Evolutionary conservation across 768 basidiomycete genomes (phyloP).

Genomic region (Mycena venus): DNA sequence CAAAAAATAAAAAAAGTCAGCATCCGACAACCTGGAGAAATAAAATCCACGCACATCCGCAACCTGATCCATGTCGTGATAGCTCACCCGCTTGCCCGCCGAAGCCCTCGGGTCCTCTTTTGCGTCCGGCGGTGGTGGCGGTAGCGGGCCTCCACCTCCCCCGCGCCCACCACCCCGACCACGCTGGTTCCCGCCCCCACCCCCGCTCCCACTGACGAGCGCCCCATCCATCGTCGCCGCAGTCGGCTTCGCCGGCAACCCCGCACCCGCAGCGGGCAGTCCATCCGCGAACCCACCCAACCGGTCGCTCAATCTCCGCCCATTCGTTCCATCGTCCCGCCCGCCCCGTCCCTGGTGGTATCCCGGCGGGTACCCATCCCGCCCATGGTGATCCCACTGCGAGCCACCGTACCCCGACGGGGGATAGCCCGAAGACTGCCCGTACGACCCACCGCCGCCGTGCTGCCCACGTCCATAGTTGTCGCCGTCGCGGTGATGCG

Average conservation of each 20-base stretch:
- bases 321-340: slow-evolving; percentile 70
- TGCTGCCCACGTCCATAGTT: slow-evolving; percentile 53
- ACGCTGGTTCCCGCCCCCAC: slow-evolving; percentile 47
- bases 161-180: slow-evolving; percentile 41
- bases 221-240: slow-evolving; percentile 64
- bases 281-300: slow-evolving; percentile 81
- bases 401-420: slow-evolving; percentile 40
- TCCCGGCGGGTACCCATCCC: slow-evolving; percentile 50
- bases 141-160: slow-evolving; percentile 65
- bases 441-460: slow-evolving; percentile 35
- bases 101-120: slow-evolving; percentile 95
- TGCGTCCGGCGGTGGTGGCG: slow-evolving; percentile 88
- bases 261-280: slow-evolving; percentile 70
- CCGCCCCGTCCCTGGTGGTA: slow-evolving; percentile 50
- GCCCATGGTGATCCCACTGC: slow-evolving; percentile 57
- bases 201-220: slow-evolving; percentile 62
- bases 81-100: slow-evolving; percentile 90
- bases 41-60: slow-evolving; percentile 67
- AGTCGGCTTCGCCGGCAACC: slow-evolving; percentile 84
- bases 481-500: slow-evolving; percentile 56
- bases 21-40: slow-evolving; percentile 9
- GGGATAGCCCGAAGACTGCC: slow-evolving; percentile 55
- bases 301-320: slow-evolving; percentile 81
- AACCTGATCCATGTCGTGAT: slow-evolving; percentile 95
- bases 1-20: slow-evolving; percentile 35